These are phyloP conservation scores for Graphilbum fragrans DNA, from an alignment of 2,329 filamentous ascomycete genomes.

Conservation along the genomic window DNA sequence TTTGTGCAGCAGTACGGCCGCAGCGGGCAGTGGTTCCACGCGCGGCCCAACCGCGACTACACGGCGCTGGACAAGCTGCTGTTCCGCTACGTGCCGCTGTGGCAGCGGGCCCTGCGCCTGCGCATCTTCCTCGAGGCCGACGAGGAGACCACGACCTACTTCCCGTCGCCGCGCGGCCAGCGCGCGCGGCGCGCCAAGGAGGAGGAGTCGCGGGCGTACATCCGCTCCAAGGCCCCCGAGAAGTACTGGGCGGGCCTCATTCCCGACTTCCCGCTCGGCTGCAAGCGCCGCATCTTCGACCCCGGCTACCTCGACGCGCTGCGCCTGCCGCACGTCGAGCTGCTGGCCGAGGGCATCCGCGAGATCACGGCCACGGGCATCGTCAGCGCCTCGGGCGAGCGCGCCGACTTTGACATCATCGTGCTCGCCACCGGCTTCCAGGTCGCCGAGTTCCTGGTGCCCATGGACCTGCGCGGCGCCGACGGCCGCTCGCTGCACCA, in stretches of 20 bases:
- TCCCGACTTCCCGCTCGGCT: conserved; percentile 20
- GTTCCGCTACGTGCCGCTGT: conserved; percentile 14
- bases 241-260: conserved; percentile 19
- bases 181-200: conserved; percentile 5
- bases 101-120: conserved; percentile 9
- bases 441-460: conserved; percentile 13
- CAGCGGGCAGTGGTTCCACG: conserved; percentile 14
- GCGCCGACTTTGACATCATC: too few relatives aligned
- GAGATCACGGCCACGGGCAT: conserved; percentile 27
- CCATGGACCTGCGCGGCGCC: conserved; percentile 15
- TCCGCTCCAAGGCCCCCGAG: conserved; percentile 13
- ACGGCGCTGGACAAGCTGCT: conserved; percentile 10
- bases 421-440: conserved; percentile 32
- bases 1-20: conserved; percentile 14
- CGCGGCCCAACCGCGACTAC: conserved; percentile 13
- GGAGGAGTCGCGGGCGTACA: conserved; percentile 13
- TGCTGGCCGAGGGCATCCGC: conserved; percentile 25
- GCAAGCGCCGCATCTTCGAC: conserved; percentile 23
- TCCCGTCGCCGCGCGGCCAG: conserved; percentile 5
- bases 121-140: conserved; percentile 14
- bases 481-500: conserved; percentile 12
- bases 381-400: conserved; percentile 24
- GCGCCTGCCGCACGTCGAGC: conserved; percentile 23
- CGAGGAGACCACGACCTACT: conserved; percentile 9
- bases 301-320: conserved; percentile 19